Base-by-base conservation (phyloP, 192 early-diverging fungal species). In the Coemansia sp. region DNA sequence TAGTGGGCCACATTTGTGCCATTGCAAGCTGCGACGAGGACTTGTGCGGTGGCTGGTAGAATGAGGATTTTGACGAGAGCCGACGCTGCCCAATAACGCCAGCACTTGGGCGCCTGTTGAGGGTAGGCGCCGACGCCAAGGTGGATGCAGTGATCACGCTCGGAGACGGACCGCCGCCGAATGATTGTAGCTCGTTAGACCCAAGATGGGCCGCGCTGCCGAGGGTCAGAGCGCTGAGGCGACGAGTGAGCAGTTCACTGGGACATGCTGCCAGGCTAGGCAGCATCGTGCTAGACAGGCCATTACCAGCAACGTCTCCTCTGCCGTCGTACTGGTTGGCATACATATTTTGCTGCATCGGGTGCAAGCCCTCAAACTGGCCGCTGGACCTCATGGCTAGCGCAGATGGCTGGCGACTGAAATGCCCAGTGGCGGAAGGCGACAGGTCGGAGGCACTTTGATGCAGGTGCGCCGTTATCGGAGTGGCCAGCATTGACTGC, bases 21-120 rank as follows among this genome's bases (percentile, higher is more conserved):
- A 77, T 69, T 32, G 80, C 77, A 20, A 77, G 69, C 67, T 83
- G 80, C 29, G 76, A 77, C 67, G 64, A 40, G 15, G 75, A 67
- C 45, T 73, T 82, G 24, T 74, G 79, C 40, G 74, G 65, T 46
- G 67, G 74, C 40, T 75, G 75, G 5, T 60, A 61, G 44, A 83
- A 77, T 17, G 80, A 82, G 1, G 75, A 63, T 56, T 82, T 82
- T 38, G 55, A 67, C 10, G 80, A 83, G 38, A 83, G 80, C 17
- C 76, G 69, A 55, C 75, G 80, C 76, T 83, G 75, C 11, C 80
- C 80, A 64, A 83, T 83, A 45, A 83, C 80, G 24, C 80, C 80
- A 12, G 70, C 80, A 31, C 80, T 83, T 10, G 80, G 75, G 1
- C 80, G 68, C 29, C 80, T 61, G 36, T 83, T 76, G 17, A 83